These are phyloP conservation scores for Protomyces arabidopsidicola DNA, from an alignment of 1,139 yeast species.

Conservation along the genomic window DNA sequence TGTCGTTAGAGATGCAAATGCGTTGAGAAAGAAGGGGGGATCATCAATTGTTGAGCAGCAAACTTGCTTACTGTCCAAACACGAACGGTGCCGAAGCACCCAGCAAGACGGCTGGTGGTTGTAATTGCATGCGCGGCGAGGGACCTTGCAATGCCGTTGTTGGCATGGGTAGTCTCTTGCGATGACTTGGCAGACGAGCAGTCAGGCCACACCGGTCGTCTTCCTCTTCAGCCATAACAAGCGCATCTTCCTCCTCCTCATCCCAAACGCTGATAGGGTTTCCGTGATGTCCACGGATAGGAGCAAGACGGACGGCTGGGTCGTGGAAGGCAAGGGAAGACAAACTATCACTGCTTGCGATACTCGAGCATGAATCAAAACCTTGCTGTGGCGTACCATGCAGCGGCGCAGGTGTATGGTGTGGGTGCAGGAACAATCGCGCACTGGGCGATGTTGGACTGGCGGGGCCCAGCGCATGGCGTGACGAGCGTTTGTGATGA, in stretches of 20 bases:
- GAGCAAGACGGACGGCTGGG: not conserved
- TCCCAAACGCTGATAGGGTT: not conserved
- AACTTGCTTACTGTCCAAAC: not conserved
- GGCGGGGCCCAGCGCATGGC: too few relatives aligned
- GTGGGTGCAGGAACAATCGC: not conserved
- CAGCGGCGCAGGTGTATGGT: not conserved
- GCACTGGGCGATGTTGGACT: not conserved
- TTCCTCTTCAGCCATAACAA: not conserved
- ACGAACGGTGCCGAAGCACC: not conserved
- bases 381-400: not conserved
- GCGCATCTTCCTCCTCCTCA: not conserved
- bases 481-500: not conserved
- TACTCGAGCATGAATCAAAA: conserved; percentile 17
- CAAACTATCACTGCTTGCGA: conserved; percentile 17
- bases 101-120: not conserved
- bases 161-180: not conserved
- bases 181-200: not conserved
- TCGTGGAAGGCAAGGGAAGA: conserved; percentile 4
- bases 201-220: not conserved
- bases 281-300: not conserved
- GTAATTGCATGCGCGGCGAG: not conserved
- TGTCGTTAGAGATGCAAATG: too few relatives aligned
- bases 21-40: too few relatives aligned
- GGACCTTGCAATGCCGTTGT: not conserved
- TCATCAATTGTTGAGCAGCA: too few relatives aligned